Evolutionary conservation across 2,329 filamentous ascomycete species (phyloP).

Genomic region (Aplosporella prunicola): DNA sequence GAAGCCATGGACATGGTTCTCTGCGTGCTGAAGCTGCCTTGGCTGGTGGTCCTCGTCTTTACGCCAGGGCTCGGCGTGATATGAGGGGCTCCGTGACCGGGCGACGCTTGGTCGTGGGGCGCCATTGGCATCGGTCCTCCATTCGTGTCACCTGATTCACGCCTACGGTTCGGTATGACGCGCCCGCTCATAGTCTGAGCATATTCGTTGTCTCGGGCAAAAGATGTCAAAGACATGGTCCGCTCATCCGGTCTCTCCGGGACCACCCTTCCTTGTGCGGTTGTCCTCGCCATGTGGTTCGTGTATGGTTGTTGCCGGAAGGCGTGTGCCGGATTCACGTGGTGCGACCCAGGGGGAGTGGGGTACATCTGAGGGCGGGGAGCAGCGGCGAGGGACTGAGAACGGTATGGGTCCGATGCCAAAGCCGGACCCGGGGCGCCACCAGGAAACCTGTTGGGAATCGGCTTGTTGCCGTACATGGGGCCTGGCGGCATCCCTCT

Average conservation of each 20-base stretch:
- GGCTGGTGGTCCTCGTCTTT: conserved; percentile 26
- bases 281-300: conserved; percentile 62
- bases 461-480: conserved; percentile 45
- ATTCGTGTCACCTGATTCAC: conserved; percentile 41
- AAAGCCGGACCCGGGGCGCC: conserved; percentile 49
- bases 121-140: conserved; percentile 12
- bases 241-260: conserved; percentile 87
- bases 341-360: conserved; percentile 50
- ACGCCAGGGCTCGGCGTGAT: conserved; percentile 18
- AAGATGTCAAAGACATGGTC: conserved; percentile 91
- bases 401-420: conserved; percentile 78
- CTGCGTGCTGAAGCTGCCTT: conserved; percentile 40
- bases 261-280: conserved; percentile 81
- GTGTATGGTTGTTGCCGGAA: conserved; percentile 73
- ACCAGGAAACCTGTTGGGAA: conserved; percentile 46
- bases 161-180: conserved; percentile 69
- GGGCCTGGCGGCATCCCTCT: conserved; percentile 42
- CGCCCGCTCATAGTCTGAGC: conserved; percentile 86
- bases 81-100: conserved; percentile 10
- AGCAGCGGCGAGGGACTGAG: conserved; percentile 79
- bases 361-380: conserved; percentile 50
- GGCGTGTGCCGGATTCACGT: conserved; percentile 56
- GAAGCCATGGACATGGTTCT: conserved; percentile 92
- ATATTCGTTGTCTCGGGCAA: conserved; percentile 66
- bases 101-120: neutral